Evolutionary conservation across 352 stramenopile species (phyloP).

Genomic region (Peronospora destructor): DNA sequence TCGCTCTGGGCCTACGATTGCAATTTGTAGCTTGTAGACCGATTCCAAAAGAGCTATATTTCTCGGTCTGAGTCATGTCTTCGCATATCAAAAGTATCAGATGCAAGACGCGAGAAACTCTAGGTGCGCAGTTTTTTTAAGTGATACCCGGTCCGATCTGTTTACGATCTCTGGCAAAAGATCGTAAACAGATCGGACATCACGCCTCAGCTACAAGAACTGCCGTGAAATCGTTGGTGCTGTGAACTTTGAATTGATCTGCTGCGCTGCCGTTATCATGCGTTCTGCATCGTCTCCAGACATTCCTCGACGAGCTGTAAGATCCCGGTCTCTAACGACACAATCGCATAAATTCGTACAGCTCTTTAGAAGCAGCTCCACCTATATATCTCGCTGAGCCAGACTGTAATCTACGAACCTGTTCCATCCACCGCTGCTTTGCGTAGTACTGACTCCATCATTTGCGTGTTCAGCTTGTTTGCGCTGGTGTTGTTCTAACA

Average conservation of each 20-base stretch:
- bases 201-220: conserved; percentile 53
- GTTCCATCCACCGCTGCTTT: conserved; percentile 43
- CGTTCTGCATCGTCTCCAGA: conserved; percentile 56
- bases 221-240: conserved; percentile 72
- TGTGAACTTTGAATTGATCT: conserved; percentile 85
- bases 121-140: no score
- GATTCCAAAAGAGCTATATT: not conserved
- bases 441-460: conserved; percentile 5
- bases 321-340: conserved; percentile 55
- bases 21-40: conserved; percentile 8
- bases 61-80: no score
- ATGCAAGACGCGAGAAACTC: no score
- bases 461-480: conserved; percentile 50
- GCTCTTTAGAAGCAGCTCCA: not conserved
- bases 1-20: no score
- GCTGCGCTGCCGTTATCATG: conserved; percentile 68
- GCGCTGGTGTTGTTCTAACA: conserved; percentile 75
- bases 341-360: not conserved
- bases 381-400: not conserved
- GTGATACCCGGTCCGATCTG: no score
- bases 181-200: not conserved
- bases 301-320: conserved; percentile 52
- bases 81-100: no score
- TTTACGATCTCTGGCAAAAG: conserved; percentile 3
- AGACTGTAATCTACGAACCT: conserved; percentile 29